These are phyloP conservation scores for Metschnikowia koreensis DNA, from an alignment of 805 yeast genomes.

Conservation along the genomic window DNA sequence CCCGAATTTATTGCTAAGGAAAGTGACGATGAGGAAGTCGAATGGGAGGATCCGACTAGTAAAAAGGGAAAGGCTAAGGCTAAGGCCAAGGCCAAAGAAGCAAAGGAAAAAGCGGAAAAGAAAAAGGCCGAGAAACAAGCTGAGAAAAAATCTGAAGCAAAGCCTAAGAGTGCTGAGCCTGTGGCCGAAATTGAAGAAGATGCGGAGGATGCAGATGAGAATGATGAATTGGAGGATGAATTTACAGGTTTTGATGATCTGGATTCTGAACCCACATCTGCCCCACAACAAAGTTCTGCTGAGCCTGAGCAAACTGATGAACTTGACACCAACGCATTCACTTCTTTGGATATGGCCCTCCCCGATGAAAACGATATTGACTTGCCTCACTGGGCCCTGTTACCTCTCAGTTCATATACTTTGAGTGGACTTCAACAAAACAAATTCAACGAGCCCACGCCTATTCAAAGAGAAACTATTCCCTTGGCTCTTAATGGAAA, in stretches of 20 bases:
- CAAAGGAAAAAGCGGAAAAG: slow-evolving; percentile 19
- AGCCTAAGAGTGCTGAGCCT: background rate
- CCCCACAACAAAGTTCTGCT: background rate
- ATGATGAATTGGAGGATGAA: slow-evolving; percentile 24
- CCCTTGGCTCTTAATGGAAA: slow-evolving; percentile 70
- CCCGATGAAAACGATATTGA: slow-evolving; percentile 40
- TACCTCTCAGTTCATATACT: slow-evolving; percentile 51
- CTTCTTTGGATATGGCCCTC: slow-evolving; percentile 20
- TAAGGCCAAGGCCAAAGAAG: background rate
- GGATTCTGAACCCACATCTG: background rate
- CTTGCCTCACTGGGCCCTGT: slow-evolving; percentile 60
- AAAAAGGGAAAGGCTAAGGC: slow-evolving; percentile 16
- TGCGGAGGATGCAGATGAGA: slow-evolving; percentile 23
- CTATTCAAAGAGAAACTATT: slow-evolving; percentile 73
- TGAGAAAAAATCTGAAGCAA: background rate
- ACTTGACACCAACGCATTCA: slow-evolving; percentile 31
- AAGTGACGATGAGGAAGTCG: slow-evolving; percentile 28
- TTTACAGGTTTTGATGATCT: slow-evolving; percentile 27
- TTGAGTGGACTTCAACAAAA: slow-evolving; percentile 59
- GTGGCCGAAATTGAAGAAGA: slow-evolving; percentile 15
- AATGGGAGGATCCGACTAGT: slow-evolving; percentile 20
- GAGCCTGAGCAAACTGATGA: slow-evolving; percentile 16
- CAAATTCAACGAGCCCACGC: slow-evolving; percentile 72
- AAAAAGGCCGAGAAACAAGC: background rate
- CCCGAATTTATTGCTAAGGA: slow-evolving; percentile 50